phyloP scores from a whole-genome alignment of 192 early-diverging fungal species.

The Entomortierella parvispora region DNA sequence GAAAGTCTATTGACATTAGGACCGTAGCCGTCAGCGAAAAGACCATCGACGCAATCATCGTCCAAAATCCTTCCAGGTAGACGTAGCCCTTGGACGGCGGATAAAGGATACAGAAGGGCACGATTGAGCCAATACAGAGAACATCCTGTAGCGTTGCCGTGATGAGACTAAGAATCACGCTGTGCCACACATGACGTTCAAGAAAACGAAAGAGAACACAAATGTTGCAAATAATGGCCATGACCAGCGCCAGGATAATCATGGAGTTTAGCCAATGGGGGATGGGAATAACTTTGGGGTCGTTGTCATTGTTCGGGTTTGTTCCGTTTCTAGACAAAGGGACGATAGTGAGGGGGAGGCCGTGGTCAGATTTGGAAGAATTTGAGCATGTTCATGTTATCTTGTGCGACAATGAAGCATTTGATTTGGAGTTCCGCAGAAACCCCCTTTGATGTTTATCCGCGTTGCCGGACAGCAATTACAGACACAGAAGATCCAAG shows the following conservation, averaged over 20 bases:
- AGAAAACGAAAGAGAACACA: conserved; percentile 38
- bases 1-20: conserved; percentile 34
- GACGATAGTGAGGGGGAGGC: background rate
- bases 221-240: conserved; percentile 30
- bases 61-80: conserved; percentile 39
- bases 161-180: conserved; percentile 19
- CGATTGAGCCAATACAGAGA: conserved; percentile 19
- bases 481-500: background rate
- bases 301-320: conserved; percentile 2
- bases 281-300: background rate
- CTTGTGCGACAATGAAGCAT: too few species aligned
- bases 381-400: background rate
- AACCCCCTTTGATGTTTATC: background rate
- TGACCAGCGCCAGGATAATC: conserved; percentile 16
- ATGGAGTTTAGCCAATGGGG: conserved; percentile 28
- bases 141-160: conserved; percentile 28
- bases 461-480: background rate
- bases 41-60: conserved; percentile 26
- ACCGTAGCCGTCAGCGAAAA: conserved; percentile 26
- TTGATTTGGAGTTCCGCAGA: too few species aligned
- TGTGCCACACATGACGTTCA: conserved; percentile 19
- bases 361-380: background rate
- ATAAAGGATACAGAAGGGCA: conserved; percentile 32
- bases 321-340: conserved; percentile 4
- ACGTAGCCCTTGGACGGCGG: conserved; percentile 20